Evolutionary conservation across 805 yeast species (phyloP).

Genomic region (Saccharomycopsis vini): DNA sequence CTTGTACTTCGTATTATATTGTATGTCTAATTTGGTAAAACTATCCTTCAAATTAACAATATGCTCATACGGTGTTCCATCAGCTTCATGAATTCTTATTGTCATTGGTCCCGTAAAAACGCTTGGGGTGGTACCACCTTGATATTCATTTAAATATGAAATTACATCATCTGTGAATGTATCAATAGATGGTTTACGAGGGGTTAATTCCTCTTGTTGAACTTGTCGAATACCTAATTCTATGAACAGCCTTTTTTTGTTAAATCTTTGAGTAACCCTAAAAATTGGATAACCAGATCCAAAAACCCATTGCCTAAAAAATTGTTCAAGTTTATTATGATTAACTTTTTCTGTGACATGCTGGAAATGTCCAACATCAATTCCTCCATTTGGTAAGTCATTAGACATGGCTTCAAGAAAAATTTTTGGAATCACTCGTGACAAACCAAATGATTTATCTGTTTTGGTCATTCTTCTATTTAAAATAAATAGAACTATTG

Average conservation of each 20-base stretch:
- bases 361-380: constrained; percentile 80
- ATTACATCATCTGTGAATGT: constrained; percentile 33
- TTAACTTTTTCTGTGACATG: constrained; percentile 93
- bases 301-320: constrained; percentile 90
- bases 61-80: constrained; percentile 97
- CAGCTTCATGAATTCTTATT: constrained; percentile 92
- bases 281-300: constrained; percentile 86
- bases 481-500: constrained; percentile 72
- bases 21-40: constrained; percentile 82
- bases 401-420: constrained; percentile 94
- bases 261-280: constrained; percentile 82
- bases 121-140: constrained; percentile 21
- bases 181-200: constrained; percentile 27
- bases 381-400: constrained; percentile 67
- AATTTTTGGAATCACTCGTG: constrained; percentile 84
- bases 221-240: constrained; percentile 93
- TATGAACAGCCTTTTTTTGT: constrained; percentile 85
- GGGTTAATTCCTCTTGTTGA: constrained; percentile 50
- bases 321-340: constrained; percentile 68
- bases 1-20: constrained; percentile 88
- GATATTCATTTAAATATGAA: constrained; percentile 8
- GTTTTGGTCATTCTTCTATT: constrained; percentile 94
- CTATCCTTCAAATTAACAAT: constrained; percentile 85
- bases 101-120: constrained; percentile 93
- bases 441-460: constrained; percentile 85